phyloP scores from a whole-genome alignment of 768 basidiomycete genomes.

The Leccinum subtestaceum region DNA sequence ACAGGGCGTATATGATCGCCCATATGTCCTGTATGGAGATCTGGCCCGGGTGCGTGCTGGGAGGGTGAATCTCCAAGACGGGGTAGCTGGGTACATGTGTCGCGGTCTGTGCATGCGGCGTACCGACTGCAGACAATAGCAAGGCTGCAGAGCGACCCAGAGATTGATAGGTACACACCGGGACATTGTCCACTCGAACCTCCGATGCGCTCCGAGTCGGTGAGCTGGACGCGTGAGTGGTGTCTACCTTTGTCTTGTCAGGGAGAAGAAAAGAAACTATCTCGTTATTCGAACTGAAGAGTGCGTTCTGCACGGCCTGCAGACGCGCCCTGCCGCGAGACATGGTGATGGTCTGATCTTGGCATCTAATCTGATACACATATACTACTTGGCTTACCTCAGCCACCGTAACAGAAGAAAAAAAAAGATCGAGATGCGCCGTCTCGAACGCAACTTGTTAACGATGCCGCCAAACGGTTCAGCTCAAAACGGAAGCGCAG shows the following conservation, averaged over 20 bases:
- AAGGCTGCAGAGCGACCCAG: slow-evolving; percentile 11
- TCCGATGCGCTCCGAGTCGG: background rate
- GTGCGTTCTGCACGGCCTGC: slow-evolving; percentile 13
- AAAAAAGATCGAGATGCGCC: background rate
- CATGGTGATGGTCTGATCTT: slow-evolving; percentile 1
- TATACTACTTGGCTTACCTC: slow-evolving; percentile 4
- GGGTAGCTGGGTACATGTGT: slow-evolving; percentile 21
- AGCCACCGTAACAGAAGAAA: background rate
- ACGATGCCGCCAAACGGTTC: slow-evolving; percentile 41
- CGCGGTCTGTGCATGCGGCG: slow-evolving; percentile 17
- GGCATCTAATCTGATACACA: slow-evolving; percentile 12
- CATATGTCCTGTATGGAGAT: slow-evolving; percentile 37
- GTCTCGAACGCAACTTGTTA: background rate
- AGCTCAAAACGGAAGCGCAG: slow-evolving; percentile 52
- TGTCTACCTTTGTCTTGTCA: slow-evolving; percentile 13
- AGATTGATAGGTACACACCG: slow-evolving; percentile 12
- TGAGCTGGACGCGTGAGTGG: background rate
- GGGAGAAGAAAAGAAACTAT: slow-evolving; percentile 12
- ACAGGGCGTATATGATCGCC: slow-evolving; percentile 42
- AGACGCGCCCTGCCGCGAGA: slow-evolving; percentile 3
- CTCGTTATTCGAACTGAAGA: background rate
- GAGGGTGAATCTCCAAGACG: slow-evolving; percentile 14
- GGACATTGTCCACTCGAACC: slow-evolving; percentile 9
- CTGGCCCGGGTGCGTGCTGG: background rate
- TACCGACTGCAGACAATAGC: slow-evolving; percentile 20